A percentile compares a stretch with the other conserved stretches of the same genome.
These are phyloP conservation scores for Aphanoascus verrucosus DNA, from an alignment of 2,329 filamentous ascomycete species.

Conservation along the genomic window DNA sequence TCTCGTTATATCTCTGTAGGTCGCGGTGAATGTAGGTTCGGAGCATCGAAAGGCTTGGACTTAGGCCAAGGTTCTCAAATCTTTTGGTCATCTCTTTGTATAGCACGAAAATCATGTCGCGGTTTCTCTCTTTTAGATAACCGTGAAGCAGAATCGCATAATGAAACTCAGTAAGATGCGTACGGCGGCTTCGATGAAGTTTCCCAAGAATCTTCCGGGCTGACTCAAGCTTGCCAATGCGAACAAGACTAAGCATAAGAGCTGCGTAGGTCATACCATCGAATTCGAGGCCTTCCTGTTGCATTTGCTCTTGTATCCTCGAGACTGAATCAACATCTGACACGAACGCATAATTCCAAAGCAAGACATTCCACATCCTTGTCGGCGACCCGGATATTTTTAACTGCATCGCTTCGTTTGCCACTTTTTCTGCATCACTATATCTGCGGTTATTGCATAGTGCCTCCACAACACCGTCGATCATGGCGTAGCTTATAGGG, in stretches of 20 bases:
- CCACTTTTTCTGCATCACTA: slow-evolving; percentile 48
- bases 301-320: slow-evolving; percentile 47
- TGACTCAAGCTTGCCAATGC: slow-evolving; percentile 43
- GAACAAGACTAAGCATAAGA: slow-evolving; percentile 48
- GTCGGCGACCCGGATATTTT: slow-evolving; percentile 45
- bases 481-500: slow-evolving; percentile 46
- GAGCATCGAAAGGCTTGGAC: slow-evolving; percentile 29
- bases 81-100: slow-evolving; percentile 35
- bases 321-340: slow-evolving; percentile 48
- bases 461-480: slow-evolving; percentile 56
- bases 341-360: slow-evolving; percentile 57
- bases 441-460: slow-evolving; percentile 50
- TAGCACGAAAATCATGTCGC: slow-evolving; percentile 42
- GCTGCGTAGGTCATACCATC: slow-evolving; percentile 51
- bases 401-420: slow-evolving; percentile 45
- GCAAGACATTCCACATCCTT: slow-evolving; percentile 66
- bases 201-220: slow-evolving; percentile 43
- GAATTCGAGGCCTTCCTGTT: slow-evolving; percentile 39
- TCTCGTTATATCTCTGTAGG: slow-evolving; percentile 18
- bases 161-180: slow-evolving; percentile 35
- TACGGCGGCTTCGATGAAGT: slow-evolving; percentile 29
- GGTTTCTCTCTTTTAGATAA: slow-evolving; percentile 41
- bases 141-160: slow-evolving; percentile 39
- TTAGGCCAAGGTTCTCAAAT: slow-evolving; percentile 26
- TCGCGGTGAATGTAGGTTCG: slow-evolving; percentile 29